Conservation (phyloP, 1,284 basidiomycete genomes). For the Trametes hirsuta region DNA sequence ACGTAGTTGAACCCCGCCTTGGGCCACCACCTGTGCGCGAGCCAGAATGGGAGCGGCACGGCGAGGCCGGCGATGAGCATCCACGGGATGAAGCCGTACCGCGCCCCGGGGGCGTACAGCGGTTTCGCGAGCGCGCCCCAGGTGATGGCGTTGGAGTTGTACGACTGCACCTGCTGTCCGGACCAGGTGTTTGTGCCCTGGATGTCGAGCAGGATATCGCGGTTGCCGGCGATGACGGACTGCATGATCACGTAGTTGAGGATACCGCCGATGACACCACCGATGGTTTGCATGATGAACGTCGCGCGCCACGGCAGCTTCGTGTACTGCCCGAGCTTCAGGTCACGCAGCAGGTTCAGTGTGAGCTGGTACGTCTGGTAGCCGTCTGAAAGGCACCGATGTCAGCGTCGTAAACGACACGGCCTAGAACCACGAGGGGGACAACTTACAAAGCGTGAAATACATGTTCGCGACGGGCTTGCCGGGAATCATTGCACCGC, state of each 20-base stretch:
- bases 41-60: constrained; percentile 57
- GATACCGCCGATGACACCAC: constrained; percentile 43
- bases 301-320: constrained; percentile 67
- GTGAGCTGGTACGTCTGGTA: constrained; percentile 77
- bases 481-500: constrained; percentile 41
- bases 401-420: constrained; percentile 34
- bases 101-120: constrained; percentile 67
- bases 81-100: constrained; percentile 63
- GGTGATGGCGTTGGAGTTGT: constrained; percentile 62
- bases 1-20: constrained; percentile 48
- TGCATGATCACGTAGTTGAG: constrained; percentile 37
- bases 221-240: constrained; percentile 31
- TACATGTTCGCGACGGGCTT: constrained; percentile 57
- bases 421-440: not conserved
- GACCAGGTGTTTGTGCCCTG: constrained; percentile 53
- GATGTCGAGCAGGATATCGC: constrained; percentile 38
- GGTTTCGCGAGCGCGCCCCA: constrained; percentile 77
- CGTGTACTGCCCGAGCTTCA: constrained; percentile 54
- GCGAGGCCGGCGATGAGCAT: constrained; percentile 52
- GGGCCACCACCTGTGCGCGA: constrained; percentile 50
- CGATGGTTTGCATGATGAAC: constrained; percentile 58
- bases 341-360: constrained; percentile 69
- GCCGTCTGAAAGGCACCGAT: constrained; percentile 86
- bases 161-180: constrained; percentile 45
- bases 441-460: constrained; percentile 60